Conservation (phyloP, 495 filamentous ascomycete species). For the Penicillium salamii region DNA sequence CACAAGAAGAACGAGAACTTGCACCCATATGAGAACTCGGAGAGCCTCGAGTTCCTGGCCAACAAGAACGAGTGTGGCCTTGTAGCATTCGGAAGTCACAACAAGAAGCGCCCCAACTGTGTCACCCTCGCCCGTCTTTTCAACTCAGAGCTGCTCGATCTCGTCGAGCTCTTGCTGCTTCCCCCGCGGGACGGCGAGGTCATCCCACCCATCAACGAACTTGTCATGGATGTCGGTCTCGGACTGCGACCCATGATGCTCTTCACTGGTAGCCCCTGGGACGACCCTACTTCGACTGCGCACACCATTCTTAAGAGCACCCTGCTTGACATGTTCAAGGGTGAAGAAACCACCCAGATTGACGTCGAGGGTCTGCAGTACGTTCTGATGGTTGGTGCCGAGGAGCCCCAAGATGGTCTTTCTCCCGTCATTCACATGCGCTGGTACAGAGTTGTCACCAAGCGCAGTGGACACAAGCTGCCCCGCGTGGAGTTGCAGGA, state of each 20-base stretch:
- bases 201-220: constrained; percentile 75
- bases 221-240: constrained; percentile 75
- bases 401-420: constrained; percentile 63
- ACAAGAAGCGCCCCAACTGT: constrained; percentile 90
- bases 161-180: constrained; percentile 84
- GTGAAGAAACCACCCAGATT: constrained; percentile 67
- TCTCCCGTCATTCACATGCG: constrained; percentile 76
- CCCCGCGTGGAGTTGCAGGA: constrained; percentile 92
- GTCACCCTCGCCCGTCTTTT: constrained; percentile 83
- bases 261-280: constrained; percentile 82
- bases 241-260: constrained; percentile 74
- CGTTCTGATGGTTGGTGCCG: constrained; percentile 73
- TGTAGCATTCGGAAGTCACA: constrained; percentile 74
- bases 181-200: constrained; percentile 57
- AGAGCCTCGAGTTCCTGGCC: constrained; percentile 86
- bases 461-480: constrained; percentile 78
- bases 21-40: constrained; percentile 88
- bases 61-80: constrained; percentile 91
- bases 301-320: constrained; percentile 84
- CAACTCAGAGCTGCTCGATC: constrained; percentile 80
- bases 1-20: constrained; percentile 87
- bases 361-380: constrained; percentile 95
- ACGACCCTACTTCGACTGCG: constrained; percentile 66
- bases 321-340: constrained; percentile 87
- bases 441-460: constrained; percentile 78